phyloP scores from a whole-genome alignment of 331 rosid species.

The Rosa hybrid region DNA sequence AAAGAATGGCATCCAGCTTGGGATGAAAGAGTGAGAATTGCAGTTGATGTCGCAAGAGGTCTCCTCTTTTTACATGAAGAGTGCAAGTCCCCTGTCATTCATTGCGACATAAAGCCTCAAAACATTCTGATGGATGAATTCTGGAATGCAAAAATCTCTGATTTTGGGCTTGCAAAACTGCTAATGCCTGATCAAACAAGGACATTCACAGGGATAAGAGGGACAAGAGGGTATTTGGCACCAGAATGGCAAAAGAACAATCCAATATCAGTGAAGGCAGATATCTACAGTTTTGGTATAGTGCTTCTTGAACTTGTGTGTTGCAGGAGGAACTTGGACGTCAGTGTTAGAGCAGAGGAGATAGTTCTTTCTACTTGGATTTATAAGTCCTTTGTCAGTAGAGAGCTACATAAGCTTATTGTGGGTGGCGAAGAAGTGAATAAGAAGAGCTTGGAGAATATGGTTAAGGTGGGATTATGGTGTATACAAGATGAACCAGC shows the following conservation, averaged over 20 bases:
- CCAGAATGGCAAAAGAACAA: conserved; percentile 25
- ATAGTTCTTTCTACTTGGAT: conserved; percentile 1
- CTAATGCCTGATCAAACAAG: conserved; percentile 18
- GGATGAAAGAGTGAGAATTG: conserved; percentile 2
- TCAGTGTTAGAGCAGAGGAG: background rate
- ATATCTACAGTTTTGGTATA: conserved; percentile 15
- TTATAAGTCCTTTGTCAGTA: background rate
- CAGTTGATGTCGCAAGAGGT: conserved; percentile 16
- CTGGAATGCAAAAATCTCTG: conserved; percentile 12
- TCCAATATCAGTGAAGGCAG: conserved; percentile 22
- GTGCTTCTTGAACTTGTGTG: conserved; percentile 23
- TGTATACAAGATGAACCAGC: conserved; percentile 10
- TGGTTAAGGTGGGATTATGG: conserved; percentile 1
- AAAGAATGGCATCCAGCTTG: background rate
- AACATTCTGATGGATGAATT: conserved; percentile 18
- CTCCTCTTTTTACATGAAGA: conserved; percentile 17
- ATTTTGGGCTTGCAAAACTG: conserved; percentile 18
- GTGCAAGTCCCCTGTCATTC: conserved; percentile 12
- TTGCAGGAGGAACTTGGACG: conserved; percentile 14
- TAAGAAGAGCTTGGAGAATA: background rate
- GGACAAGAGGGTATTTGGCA: conserved; percentile 21
- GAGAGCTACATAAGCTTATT: conserved; percentile 1
- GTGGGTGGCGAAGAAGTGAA: background rate
- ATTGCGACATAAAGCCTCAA: background rate
- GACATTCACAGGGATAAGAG: conserved; percentile 11